Base-by-base conservation (phyloP, 2,329 filamentous ascomycete species). In the Paecilomyces niveus region DNA sequence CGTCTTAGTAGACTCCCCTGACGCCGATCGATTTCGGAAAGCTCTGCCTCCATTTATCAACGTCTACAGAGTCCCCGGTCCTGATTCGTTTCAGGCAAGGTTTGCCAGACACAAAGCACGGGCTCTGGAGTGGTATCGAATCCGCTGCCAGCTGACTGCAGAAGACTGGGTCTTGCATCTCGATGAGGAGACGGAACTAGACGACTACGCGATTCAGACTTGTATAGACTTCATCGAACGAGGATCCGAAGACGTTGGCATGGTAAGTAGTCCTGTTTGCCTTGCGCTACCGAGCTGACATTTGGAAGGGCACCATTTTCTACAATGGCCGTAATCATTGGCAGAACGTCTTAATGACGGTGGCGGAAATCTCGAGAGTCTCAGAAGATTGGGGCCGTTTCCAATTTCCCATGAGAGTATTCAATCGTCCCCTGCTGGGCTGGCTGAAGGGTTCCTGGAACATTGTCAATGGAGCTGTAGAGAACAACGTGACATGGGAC, bases 141-240 rank as follows among this genome's bases (percentile, higher is more conserved):
- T 56, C 1, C 58, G 59, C 10, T 56, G 57, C 21, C 52, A 56
- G 6, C 54, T 61, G 2, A 52, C 51, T 2, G 57, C 60, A 13
- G 53, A 58, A 22, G 61, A 62, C 54, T 62, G 59, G 59, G 50
- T 61, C 1, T 22, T 62, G n/a, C 61, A 62, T 35, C 55, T 62
- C 5, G 61, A 62, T 18, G 59, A 62, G 39, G 61, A 62, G 45
- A 59, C 59, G 4, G 57, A 62, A 31, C 59, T 62, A 21, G 59
- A 62, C 54, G 59, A 60, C 8, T 54, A 29, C 22, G 55, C 57
- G 1, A 50, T 62, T 22, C 31, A 53, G 13, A 57, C 55, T 21
- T 56, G 54, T 15, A 33, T 62, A 32, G 59, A 62, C n/a, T 60
- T 62, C 29, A 59, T 62, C 33, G 59, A 61, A 54, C 55, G 55